Conservation (phyloP, 2,329 filamentous ascomycete species). For the Beauveria sp. region DNA sequence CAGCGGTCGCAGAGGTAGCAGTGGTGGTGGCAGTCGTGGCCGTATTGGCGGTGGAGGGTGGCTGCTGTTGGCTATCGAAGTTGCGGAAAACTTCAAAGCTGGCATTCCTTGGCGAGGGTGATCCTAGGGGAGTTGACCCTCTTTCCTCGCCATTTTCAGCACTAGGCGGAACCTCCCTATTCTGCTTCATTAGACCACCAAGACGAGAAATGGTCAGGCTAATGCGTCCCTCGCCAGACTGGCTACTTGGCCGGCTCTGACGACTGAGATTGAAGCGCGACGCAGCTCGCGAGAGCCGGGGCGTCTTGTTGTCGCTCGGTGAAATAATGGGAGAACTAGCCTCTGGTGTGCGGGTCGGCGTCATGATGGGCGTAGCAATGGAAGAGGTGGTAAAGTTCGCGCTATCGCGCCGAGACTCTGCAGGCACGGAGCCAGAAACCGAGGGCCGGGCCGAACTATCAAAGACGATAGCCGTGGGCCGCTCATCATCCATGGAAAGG, state of each 20-base stretch:
- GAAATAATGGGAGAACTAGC: conserved; percentile 31
- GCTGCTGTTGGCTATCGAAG: conserved; percentile 17
- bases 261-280: conserved; percentile 42
- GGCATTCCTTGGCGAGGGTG: conserved; percentile 19
- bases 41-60: background rate
- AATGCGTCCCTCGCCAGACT: conserved; percentile 50
- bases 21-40: background rate
- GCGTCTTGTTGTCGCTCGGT: conserved; percentile 46
- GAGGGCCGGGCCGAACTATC: conserved; percentile 34
- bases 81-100: conserved; percentile 26
- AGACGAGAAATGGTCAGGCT: conserved; percentile 51
- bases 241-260: conserved; percentile 50
- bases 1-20: background rate
- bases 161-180: conserved; percentile 36
- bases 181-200: conserved; percentile 42
- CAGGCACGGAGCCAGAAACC: conserved; percentile 24
- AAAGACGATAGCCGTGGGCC: conserved; percentile 39
- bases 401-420: conserved; percentile 43
- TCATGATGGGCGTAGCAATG: conserved; percentile 28
- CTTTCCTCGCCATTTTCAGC: background rate
- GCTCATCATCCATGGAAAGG: conserved; percentile 48
- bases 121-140: conserved; percentile 12
- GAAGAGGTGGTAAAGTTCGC: conserved; percentile 40
- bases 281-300: conserved; percentile 50
- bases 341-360: conserved; percentile 28